Conservation (phyloP, 306 rosid genomes). For the Dalbergia cultrata region DNA sequence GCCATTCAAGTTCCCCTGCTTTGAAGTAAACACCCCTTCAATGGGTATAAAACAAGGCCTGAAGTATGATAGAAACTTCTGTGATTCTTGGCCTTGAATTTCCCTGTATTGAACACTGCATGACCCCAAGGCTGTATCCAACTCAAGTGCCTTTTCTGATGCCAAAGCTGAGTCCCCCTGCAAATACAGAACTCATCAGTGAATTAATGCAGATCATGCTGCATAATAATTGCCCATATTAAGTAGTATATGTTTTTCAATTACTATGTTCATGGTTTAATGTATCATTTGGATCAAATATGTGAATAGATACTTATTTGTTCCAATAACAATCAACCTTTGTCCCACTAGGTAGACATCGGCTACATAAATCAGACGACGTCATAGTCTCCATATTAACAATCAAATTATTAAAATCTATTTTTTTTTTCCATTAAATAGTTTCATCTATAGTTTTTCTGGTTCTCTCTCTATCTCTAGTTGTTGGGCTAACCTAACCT, state of each 20-base stretch:
- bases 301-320: slow-evolving; percentile 18
- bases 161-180: slow-evolving; percentile 85
- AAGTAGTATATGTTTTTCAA: slow-evolving; percentile 8
- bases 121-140: slow-evolving; percentile 92
- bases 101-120: slow-evolving; percentile 95
- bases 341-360: neutral
- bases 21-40: slow-evolving; percentile 81
- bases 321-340: neutral
- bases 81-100: slow-evolving; percentile 89
- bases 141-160: slow-evolving; percentile 92
- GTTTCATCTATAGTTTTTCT: neutral
- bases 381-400: neutral
- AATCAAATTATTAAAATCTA: neutral
- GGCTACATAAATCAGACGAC: neutral
- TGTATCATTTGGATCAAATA: slow-evolving; percentile 28
- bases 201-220: slow-evolving; percentile 35
- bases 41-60: slow-evolving; percentile 90
- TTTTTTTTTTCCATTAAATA: neutral
- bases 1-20: slow-evolving; percentile 58
- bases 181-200: slow-evolving; percentile 38
- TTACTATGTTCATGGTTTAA: slow-evolving; percentile 10
- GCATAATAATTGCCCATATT: slow-evolving; percentile 2
- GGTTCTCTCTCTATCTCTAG: neutral
- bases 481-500: neutral
- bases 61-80: slow-evolving; percentile 85